Percentiles rank a stretch among this genome's conserved stretches.
phyloP scores from a whole-genome alignment of 2,329 filamentous ascomycete species.

The Pyrenophora tritici-repentis region DNA sequence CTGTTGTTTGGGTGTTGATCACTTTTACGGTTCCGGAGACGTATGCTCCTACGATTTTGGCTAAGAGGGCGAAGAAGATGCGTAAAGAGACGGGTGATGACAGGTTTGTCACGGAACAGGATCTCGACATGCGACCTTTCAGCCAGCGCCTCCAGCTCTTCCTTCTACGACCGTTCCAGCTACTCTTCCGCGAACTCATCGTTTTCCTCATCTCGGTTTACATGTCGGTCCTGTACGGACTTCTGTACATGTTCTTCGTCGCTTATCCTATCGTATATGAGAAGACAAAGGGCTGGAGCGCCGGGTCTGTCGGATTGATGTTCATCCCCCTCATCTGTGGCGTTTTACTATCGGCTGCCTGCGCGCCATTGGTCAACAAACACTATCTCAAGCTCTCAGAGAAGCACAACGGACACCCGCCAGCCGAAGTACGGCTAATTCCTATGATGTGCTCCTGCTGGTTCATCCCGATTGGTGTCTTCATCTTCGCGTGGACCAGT shows the following conservation, averaged over 20 bases:
- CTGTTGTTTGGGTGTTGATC: conserved; percentile 72
- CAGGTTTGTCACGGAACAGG: conserved; percentile 77
- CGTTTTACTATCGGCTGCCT: conserved; percentile 69
- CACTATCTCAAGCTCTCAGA: conserved; percentile 71
- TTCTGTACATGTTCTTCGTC: conserved; percentile 71
- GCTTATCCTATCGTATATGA: conserved; percentile 71
- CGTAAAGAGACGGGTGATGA: conserved; percentile 69
- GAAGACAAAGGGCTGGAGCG: conserved; percentile 76
- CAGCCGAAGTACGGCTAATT: conserved; percentile 76
- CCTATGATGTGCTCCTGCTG: conserved; percentile 66
- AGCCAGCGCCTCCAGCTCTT: conserved; percentile 73
- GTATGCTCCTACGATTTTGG: conserved; percentile 79
- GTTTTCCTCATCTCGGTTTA: conserved; percentile 83
- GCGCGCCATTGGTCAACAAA: conserved; percentile 75
- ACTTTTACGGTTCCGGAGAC: conserved; percentile 91
- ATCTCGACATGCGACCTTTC: conserved; percentile 74
- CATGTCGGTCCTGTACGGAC: conserved; percentile 80
- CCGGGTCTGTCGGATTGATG: conserved; percentile 79
- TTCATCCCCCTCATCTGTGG: conserved; percentile 83
- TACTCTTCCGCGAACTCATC: conserved; percentile 82
- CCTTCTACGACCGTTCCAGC: conserved; percentile 80
- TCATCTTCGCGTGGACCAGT: conserved; percentile 72
- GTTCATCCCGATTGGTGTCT: conserved; percentile 69
- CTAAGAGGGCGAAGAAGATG: conserved; percentile 70
- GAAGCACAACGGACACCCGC: conserved; percentile 72